phyloP scores from a whole-genome alignment of 106 monocot genomes.

The Dendrobium officinale region DNA sequence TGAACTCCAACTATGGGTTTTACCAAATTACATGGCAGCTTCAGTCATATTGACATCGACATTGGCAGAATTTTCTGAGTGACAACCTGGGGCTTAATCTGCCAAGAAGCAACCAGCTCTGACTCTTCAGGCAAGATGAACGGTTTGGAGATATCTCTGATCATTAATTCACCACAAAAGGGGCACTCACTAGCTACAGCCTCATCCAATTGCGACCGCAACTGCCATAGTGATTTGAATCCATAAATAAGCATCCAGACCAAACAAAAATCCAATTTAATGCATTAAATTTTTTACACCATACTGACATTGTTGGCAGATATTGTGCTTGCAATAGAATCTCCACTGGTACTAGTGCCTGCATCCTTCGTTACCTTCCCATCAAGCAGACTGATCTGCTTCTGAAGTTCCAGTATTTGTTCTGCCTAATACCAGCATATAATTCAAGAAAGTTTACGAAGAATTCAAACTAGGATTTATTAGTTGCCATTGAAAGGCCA shows the following conservation, averaged over 20 bases:
- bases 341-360: conserved; percentile 22
- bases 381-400: conserved; percentile 61
- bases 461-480: not conserved
- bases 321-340: conserved; percentile 38
- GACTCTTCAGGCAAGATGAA: conserved; percentile 61
- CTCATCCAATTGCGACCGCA: conserved; percentile 81
- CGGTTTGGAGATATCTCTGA: conserved; percentile 72
- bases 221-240: conserved; percentile 29
- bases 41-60: conserved; percentile 25
- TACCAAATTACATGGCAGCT: not conserved
- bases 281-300: not conserved
- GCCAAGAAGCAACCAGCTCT: conserved; percentile 72
- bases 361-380: conserved; percentile 24
- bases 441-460: not conserved
- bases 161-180: conserved; percentile 96
- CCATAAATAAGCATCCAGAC: not conserved
- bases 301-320: conserved; percentile 58
- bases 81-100: conserved; percentile 45
- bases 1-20: too few species aligned
- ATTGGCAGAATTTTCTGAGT: conserved; percentile 65
- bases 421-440: conserved; percentile 46
- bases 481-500: too few species aligned
- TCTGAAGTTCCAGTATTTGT: conserved; percentile 79
- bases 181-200: conserved; percentile 94
- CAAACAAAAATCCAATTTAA: not conserved